Base-by-base conservation (phyloP, 1,284 basidiomycete species). In the Puccinia horiana region DNA sequence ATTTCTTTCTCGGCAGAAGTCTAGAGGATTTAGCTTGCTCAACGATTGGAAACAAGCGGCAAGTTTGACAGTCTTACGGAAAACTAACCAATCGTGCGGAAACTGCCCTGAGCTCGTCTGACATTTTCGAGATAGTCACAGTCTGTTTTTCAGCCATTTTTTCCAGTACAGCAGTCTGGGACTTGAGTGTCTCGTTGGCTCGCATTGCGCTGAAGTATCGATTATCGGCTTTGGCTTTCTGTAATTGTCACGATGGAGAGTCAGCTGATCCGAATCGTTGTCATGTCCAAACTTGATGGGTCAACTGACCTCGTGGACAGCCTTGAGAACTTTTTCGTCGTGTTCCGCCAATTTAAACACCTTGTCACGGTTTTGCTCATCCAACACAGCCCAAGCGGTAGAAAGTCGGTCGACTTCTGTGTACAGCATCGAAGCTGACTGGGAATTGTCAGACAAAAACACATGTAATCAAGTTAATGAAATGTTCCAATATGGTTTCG, bases 181-280 rank as follows among this genome's bases (percentile, higher is more conserved):
- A 89, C 52, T 94, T 93, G 6, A 92, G 88, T 2, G 92, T 91
- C 83, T 98, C 95, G 86, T 94, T 95, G 82, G 93, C 91, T 47
- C 94, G 91, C 92, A 96, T 94, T 6, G 93, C 92, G 37, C 93
- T 91, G 86, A 92, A 98, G 87, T 92, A 98, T 88, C 95, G 97
- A 89, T 95, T 97, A 85, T 98, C 96, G 29, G 93, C 92, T 88
- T 96, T 98, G 18, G 94, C 93, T 92, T 91, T 93, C 91, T 93
- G 85, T 14, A 56, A 56, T 54, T 8, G 75, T 76, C 42, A 67
- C 40, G 23, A 72, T 2, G 40, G 58, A 9, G n/a, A 54, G 44
- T 69, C 29, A 76, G 75, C 54, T 35, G 23, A 65, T 44, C 44
- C 26, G 23, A 47, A 18, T 16, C 20, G 61, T 14, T n/a, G 14